Base-by-base conservation (phyloP, 2,329 filamentous ascomycete genomes). In the Shiraia sp. region DNA sequence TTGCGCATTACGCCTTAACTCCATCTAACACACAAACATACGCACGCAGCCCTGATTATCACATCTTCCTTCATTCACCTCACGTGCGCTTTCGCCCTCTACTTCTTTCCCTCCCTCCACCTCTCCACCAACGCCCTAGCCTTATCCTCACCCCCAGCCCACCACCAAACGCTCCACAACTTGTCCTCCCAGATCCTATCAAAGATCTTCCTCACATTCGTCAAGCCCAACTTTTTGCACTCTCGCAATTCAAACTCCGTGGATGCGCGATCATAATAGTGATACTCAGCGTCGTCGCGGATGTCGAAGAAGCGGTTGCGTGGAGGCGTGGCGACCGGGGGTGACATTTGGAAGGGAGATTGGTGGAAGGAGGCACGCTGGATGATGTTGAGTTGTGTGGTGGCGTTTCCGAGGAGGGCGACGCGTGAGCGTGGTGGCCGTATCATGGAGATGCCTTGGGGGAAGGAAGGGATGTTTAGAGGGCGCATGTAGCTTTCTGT, bases 131-230 rank as follows among this genome's bases (percentile, higher is more conserved):
- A 55, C 14, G 43, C 45, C 16, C 47, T 49, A 12, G 53, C 57
- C 34, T 61, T 58, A 6, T 57, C 55, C 19, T 57, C 56, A 22
- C 51, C 49, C 6, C 49, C 49, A 8, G 55, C 57, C 59, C 57
- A 63, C 57, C 55, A 61, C 59, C 50, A 63, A 10, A 61, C 36
- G 30, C 23, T 38, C 59, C 55, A 60, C 41, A 49, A 34, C 1
- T 36, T 32, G 12, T 34, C 35, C 9, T 30, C 31, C 55, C 54
- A 63, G 9, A 40, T 10, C 23, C 34, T 38, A 4, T 28, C 14
- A 25, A 55, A 56, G 2, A 46, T 26, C n/a, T n/a, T n/a, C n/a
- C n/a, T n/a, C n/a, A n/a, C n/a, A n/a, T n/a, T n/a, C n/a, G n/a
- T n/a, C n/a, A n/a, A n/a, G n/a, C n/a, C n/a, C n/a, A n/a, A n/a